Evolutionary conservation across 2,329 filamentous ascomycete genomes (phyloP), one percentile per base, ranked within the genome.

Genomic region (Ophiocordyceps polyrhachis-furcata): DNA sequence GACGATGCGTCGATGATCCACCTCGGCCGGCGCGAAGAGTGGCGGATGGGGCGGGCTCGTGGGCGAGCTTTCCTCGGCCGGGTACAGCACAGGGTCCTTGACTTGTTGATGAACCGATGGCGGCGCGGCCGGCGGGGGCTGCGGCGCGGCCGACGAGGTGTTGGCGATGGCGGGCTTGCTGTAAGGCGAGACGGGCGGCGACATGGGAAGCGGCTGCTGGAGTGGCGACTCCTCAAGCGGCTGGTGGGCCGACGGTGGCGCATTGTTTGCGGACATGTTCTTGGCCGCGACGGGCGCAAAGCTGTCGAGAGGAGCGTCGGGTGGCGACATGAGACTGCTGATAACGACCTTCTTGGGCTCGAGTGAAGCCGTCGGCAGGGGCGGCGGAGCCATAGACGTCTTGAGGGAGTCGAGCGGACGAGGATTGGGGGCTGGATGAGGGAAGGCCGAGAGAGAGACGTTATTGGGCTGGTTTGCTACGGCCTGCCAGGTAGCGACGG

Each of bases 251-350:
- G n/a, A 44, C 37, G 46, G 48, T 14, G 42, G 41, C 38, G 32
- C 8, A 3, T 29, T n/a, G 54, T 15, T 29, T 35, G 25, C 25
- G 25, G 25, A 11, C 25, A 28, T 28, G 25, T 38, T 38, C 21
- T 31, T 41, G 37, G 32, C 28, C 31, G 46, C 17, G 13, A 41
- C 43, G 38, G 13, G 37, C 41, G 63, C 59, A 42, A 77, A 79
- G 52, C 59, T 73, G 49, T 79, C 74, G 43, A 65, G 67, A 31
- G 65, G 56, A n/a, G 64, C 63, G 35, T 78, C 74, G 20, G 75
- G 75, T 29, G 76, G 76, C 20, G 76, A 79, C 69, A 79, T 76
- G 47, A 79, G 62, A 48, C 64, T 76, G 61, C 58, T 68, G 50
- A 73, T 71, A 49, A 69, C 64, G 44, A 68, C 53, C 50, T 69